Percentiles rank a stretch among this genome's conserved stretches.
These are phyloP conservation scores for Pulveroboletus sp. DNA, from an alignment of 768 basidiomycete species.

Conservation along the genomic window DNA sequence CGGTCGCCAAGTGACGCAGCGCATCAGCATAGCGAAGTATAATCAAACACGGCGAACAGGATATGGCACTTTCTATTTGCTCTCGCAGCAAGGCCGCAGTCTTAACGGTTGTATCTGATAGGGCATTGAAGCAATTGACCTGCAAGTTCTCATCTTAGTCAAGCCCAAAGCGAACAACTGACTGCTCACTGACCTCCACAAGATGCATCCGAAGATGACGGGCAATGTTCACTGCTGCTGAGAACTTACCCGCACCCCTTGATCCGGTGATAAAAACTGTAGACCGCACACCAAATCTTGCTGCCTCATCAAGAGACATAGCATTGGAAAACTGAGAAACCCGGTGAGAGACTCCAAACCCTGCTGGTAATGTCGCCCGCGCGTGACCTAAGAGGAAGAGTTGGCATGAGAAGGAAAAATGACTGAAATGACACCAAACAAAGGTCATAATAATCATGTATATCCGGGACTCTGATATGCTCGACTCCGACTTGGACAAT, in stretches of 20 bases:
- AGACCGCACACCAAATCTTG: constrained; percentile 58
- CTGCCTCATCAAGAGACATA: constrained; percentile 49
- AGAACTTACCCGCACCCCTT: constrained; percentile 78
- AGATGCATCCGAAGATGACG: constrained; percentile 69
- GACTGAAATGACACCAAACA: constrained; percentile 35
- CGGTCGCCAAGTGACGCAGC: constrained; percentile 55
- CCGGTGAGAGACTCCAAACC: constrained; percentile 38
- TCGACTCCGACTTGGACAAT: constrained; percentile 80
- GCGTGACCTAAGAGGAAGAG: constrained; percentile 18
- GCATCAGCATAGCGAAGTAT: constrained; percentile 80
- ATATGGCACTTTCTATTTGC: constrained; percentile 69
- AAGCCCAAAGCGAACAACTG: background rate
- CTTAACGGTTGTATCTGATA: constrained; percentile 72
- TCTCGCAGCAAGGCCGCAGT: constrained; percentile 70
- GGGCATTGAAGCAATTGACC: constrained; percentile 82
- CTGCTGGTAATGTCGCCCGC: background rate
- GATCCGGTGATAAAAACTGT: constrained; percentile 76
- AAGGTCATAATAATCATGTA: constrained; percentile 43
- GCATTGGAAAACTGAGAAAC: constrained; percentile 58
- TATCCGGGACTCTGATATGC: constrained; percentile 54
- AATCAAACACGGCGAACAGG: constrained; percentile 81
- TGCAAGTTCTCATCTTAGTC: constrained; percentile 28
- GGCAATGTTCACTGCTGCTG: constrained; percentile 51
- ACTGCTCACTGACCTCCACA: constrained; percentile 51
- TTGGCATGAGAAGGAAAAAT: constrained; percentile 3